These are phyloP conservation scores for Pyrenochaeta sp. DNA, from an alignment of 2,329 filamentous ascomycete genomes.

Conservation along the genomic window DNA sequence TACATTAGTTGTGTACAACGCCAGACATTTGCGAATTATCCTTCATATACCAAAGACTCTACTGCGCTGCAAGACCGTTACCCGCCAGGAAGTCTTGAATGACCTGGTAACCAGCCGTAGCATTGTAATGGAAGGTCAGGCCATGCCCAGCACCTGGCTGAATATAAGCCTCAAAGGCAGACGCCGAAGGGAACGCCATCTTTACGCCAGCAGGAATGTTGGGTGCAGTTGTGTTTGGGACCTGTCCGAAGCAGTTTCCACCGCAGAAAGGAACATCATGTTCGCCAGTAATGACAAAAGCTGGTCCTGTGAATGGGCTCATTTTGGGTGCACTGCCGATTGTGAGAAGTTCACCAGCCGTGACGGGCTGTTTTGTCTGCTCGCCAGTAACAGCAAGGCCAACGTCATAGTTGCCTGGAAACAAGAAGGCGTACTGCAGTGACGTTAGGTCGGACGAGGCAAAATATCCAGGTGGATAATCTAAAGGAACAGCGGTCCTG, in stretches of 20 bases:
- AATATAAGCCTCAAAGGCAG: conserved; percentile 62
- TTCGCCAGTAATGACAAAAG: conserved; percentile 66
- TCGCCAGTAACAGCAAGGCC: conserved; percentile 59
- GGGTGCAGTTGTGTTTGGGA: conserved; percentile 51
- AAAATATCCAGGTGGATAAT: conserved; percentile 62
- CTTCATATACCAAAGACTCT: background rate
- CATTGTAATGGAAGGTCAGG: conserved; percentile 59
- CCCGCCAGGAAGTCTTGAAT: conserved; percentile 47
- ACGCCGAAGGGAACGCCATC: conserved; percentile 56
- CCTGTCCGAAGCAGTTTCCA: conserved; percentile 60
- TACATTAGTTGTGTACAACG: background rate
- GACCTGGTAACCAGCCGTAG: conserved; percentile 51
- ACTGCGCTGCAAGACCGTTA: conserved; percentile 31
- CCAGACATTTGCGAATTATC: background rate
- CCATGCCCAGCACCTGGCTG: conserved; percentile 58
- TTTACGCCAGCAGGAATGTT: conserved; percentile 57
- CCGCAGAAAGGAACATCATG: conserved; percentile 67
- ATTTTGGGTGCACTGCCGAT: conserved; percentile 52
- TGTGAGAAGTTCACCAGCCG: conserved; percentile 67
- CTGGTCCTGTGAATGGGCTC: conserved; percentile 61
- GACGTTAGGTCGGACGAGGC: conserved; percentile 56
- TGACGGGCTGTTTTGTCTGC: conserved; percentile 63
- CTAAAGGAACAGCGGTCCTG: conserved; percentile 25
- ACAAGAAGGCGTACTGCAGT: conserved; percentile 61
- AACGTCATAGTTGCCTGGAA: conserved; percentile 64